Evolutionary conservation across 2,329 filamentous ascomycete species (phyloP), one percentile per base, ranked within the genome.

Genomic region (Huntiella omanensis): DNA sequence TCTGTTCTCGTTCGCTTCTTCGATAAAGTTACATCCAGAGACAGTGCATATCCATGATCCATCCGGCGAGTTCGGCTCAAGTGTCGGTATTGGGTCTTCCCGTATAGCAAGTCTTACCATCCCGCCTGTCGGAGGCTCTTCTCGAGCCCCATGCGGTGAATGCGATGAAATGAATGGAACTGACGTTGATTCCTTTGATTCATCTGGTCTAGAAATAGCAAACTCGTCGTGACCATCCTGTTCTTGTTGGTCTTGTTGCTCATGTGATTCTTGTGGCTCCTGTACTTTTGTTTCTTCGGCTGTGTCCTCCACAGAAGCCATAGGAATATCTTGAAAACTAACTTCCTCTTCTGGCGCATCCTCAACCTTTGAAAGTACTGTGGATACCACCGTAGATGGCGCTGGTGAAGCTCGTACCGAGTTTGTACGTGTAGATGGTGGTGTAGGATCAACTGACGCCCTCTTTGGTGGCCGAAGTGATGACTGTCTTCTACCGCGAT

Each of bases 1-100:
- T 3, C 68, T 60, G 37, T 70, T 65, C 39, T 74, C 69, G n/a
- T 73, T 74, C 2, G 68, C 69, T 50, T 77, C 76, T 8, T 83
- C 73, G 36, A 77, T 66, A 53, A 76, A 76, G 34, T 62, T 62
- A 54, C 80, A 85, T 17, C 70, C 75, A 64, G 75, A 71, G 50
- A 79, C 67, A 4, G 70, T 69, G 54, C 80, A 85, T 1, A 63
- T 64, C 79, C 80, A 85, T 0, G 74, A 75, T 45, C 77, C 71
- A 49, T 75, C 67, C 0, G 74, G 71, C 0, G 73, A 76, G 33
- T 66, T 63, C 0, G 73, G 66, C 3, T 57, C 59, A 5, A 62
- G 60, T 3, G 68, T 66, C 0, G 70, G 71, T 8, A 73, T 53
- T 41, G 59, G 65, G 46, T 74, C 69, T 4, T 69, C 62, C 19